Evolutionary conservation across 352 stramenopile species (phyloP).

Genomic region (Discostella stelligera): DNA sequence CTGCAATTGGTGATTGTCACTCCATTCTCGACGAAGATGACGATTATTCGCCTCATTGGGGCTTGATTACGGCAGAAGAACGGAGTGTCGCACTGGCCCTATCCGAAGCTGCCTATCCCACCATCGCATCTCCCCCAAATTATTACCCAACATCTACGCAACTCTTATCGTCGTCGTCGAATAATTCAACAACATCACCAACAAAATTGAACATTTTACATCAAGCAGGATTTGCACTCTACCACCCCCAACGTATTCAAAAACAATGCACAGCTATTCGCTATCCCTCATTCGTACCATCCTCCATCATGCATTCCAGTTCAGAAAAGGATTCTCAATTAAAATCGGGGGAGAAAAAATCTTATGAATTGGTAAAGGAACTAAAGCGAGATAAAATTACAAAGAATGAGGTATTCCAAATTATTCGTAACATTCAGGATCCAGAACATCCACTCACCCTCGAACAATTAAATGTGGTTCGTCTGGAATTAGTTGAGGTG

Average conservation of each 20-base stretch:
- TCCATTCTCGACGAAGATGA: conserved; percentile 1
- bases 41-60: background rate
- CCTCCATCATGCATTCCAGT: background rate
- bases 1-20: background rate
- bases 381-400: conserved; percentile 42
- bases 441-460: conserved; percentile 82
- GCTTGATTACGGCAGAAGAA: conserved; percentile 33
- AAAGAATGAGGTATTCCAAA: conserved; percentile 77
- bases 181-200: background rate
- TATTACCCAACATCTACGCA: background rate
- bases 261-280: conserved; percentile 30
- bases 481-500: conserved; percentile 60
- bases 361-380: background rate
- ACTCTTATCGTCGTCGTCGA: background rate
- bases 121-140: background rate
- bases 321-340: background rate
- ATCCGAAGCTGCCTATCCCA: conserved; percentile 30
- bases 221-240: conserved; percentile 39
- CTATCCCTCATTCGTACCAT: conserved; percentile 32
- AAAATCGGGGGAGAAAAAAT: background rate
- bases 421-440: conserved; percentile 83
- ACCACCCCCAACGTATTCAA: conserved; percentile 36
- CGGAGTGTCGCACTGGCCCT: conserved; percentile 38
- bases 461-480: conserved; percentile 80
- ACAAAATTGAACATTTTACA: conserved; percentile 29